Base-by-base conservation (phyloP, 352 stramenopile species). In the Phytophthora citrophthora region DNA sequence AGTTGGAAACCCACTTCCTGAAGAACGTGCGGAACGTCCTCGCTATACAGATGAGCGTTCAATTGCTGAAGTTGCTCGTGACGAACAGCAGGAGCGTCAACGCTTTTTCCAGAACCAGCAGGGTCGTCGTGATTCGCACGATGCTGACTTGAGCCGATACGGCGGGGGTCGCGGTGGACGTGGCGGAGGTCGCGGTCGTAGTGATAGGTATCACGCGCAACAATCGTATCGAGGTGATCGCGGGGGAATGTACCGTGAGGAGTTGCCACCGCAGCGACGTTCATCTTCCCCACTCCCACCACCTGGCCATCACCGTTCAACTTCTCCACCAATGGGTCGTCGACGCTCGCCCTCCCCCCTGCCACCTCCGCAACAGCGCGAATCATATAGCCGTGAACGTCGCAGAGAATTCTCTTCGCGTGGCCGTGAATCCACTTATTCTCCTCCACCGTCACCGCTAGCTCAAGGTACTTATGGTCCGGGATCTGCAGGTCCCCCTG, bases 41-140 rank as follows among this genome's bases (percentile, higher is more conserved):
- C 71, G 71, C 18, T 69, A 72, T 54, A 57, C 71, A 26, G 73
- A 81, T 43, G 68, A 86, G 3, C 74, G 77, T 24, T 86, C 76
- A 15, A 83, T 88, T 52, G 79, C 77, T 1, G 77, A 82, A 43
- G 56, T 85, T 61, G 75, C 77, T 13, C 75, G 72, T n/a, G 70
- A 86, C 26, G 75, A 86, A 27, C 70, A 74, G 34, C 63, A 82
- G 46, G 65, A 81, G 10, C 68, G 70, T 3, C 66, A 86, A 29
- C 77, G 70, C 1, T 72, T 72, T 51, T 68, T 75, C 32, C 72
- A 77, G 23, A 68, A 79, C 26, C 61, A 80, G 24, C 53, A 77
- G 15, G 56, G 62, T 13, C 80, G 67, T n/a, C 77, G 70, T 49
- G 72, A 79, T 48, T 71, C 63, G 9, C 43, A 61, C 40, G 72